Base-by-base conservation (phyloP, 306 rosid species). In the Casuarina cunninghamiana region DNA sequence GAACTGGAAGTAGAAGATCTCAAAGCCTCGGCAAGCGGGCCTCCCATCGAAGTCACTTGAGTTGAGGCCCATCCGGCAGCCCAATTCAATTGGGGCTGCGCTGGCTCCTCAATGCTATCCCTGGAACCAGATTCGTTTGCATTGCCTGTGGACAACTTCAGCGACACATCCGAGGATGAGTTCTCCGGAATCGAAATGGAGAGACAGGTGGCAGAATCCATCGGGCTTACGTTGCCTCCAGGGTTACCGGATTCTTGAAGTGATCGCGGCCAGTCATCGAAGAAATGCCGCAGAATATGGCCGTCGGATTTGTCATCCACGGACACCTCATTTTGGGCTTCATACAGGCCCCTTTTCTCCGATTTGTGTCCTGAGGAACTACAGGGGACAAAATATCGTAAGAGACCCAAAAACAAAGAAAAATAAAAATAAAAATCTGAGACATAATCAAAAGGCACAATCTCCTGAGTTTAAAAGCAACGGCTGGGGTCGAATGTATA, bases 1-100 rank as follows among this genome's bases (percentile, higher is more conserved):
- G 97, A 88, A 72, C 87, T 83, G 60, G 96, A 75, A 49, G 86
- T 84, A 3, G 98, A 80, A 13, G 99, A 96, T 66, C 94, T 87
- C 12, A 96, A 87, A 13, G 96, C 99, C 78, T 96, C 99, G 0
- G 98, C 99, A 21, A 96, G 96, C 53, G 98, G 99, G 10, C 98
- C 99, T 4, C 99, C 99, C 99, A 92, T 84, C 1, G 98, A 89
- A 65, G 91, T 83, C 89, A 88, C 92, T 45, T 87, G 99, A 85
- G 75, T 86, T 12, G 83, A 49, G 1, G 88, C 77, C 99, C 98
- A 93, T 0, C 91, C 96, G 0, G 85, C 82, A 0, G 87, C 89
- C 99, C 99, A 93, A 60, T 78, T 86, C 81, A 87, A 70, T 17
- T 87, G 98, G 1, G 79, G 73, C 44, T 88, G 89, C 72, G 60